These are phyloP conservation scores for Entomortierella chlamydospora DNA, from an alignment of 192 early-diverging fungal species.

Conservation along the genomic window DNA sequence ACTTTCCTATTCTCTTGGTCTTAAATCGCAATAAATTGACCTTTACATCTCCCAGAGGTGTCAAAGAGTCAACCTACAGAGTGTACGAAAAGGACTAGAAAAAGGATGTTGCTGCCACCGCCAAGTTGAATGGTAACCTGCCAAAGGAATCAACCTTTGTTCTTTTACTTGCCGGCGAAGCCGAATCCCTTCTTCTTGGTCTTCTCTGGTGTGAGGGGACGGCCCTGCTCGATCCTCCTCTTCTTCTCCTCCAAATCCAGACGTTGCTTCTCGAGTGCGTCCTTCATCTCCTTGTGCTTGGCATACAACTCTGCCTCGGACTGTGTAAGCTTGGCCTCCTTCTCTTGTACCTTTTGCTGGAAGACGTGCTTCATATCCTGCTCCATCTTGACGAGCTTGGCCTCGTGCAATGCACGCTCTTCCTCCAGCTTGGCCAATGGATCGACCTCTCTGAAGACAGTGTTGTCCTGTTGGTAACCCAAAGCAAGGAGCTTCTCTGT, in stretches of 20 bases:
- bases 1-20: no score
- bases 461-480: slow-evolving; percentile 85
- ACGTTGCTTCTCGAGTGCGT: slow-evolving; percentile 94
- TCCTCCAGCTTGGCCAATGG: slow-evolving; percentile 87
- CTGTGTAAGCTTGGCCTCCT: slow-evolving; percentile 98
- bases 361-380: slow-evolving; percentile 99
- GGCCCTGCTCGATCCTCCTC: slow-evolving; percentile 80
- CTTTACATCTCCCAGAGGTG: no score
- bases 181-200: slow-evolving; percentile 80
- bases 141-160: neutral
- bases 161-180: slow-evolving; percentile 61
- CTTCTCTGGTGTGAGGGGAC: slow-evolving; percentile 81
- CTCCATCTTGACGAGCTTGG: slow-evolving; percentile 98
- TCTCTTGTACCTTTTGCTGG: slow-evolving; percentile 98
- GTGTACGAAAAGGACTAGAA: neutral
- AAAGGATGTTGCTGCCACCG: neutral
- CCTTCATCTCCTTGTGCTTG: slow-evolving; percentile 99
- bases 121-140: neutral
- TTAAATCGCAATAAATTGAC: no score
- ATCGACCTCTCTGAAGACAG: slow-evolving; percentile 85
- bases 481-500: slow-evolving; percentile 93
- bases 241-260: slow-evolving; percentile 96
- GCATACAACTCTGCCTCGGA: slow-evolving; percentile 97
- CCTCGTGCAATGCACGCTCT: slow-evolving; percentile 91
- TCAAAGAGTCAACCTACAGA: neutral